phyloP scores from a whole-genome alignment of 441 rosid species.

The Kokia cookei region DNA sequence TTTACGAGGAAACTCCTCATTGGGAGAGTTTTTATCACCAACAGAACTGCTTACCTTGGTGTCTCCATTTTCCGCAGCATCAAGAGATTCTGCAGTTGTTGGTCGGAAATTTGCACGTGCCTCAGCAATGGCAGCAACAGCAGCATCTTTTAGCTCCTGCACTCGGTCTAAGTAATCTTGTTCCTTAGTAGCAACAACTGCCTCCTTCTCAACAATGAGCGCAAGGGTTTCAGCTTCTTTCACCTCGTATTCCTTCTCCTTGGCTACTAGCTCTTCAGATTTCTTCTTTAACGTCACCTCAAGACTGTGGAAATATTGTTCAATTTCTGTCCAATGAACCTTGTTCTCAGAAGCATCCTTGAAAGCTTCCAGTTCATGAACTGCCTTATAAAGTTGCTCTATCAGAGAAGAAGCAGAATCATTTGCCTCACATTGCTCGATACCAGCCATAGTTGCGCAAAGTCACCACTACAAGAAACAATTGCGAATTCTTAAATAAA shows the following conservation, averaged over 20 bases:
- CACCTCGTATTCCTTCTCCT: slow-evolving; percentile 27
- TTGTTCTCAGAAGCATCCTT: slow-evolving; percentile 14
- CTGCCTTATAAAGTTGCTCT: slow-evolving; percentile 28
- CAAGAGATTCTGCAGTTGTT: slow-evolving; percentile 18
- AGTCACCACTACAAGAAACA: slow-evolving; percentile 10
- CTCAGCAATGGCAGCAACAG: slow-evolving; percentile 33
- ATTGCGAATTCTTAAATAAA: background rate
- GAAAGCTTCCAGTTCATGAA: slow-evolving; percentile 27
- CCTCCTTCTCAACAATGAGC: slow-evolving; percentile 29
- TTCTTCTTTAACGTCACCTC: slow-evolving; percentile 23
- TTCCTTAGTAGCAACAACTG: slow-evolving; percentile 34
- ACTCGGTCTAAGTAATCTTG: slow-evolving; percentile 35
- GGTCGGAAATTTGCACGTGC: slow-evolving; percentile 31
- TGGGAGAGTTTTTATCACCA: slow-evolving; percentile 26
- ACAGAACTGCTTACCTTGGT: slow-evolving; percentile 40
- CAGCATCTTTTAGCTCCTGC: slow-evolving; percentile 47
- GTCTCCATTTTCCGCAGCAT: slow-evolving; percentile 21
- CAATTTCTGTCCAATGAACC: slow-evolving; percentile 34
- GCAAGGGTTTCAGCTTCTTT: slow-evolving; percentile 20
- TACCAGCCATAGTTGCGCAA: slow-evolving; percentile 18
- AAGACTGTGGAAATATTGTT: slow-evolving; percentile 28
- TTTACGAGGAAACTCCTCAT: slow-evolving; percentile 38
- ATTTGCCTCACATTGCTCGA: slow-evolving; percentile 21
- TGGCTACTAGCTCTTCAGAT: slow-evolving; percentile 31
- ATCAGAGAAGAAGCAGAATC: slow-evolving; percentile 21